These are phyloP conservation scores for Aspergillus costaricaensis DNA, from an alignment of 2,329 filamentous ascomycete genomes.

Conservation along the genomic window DNA sequence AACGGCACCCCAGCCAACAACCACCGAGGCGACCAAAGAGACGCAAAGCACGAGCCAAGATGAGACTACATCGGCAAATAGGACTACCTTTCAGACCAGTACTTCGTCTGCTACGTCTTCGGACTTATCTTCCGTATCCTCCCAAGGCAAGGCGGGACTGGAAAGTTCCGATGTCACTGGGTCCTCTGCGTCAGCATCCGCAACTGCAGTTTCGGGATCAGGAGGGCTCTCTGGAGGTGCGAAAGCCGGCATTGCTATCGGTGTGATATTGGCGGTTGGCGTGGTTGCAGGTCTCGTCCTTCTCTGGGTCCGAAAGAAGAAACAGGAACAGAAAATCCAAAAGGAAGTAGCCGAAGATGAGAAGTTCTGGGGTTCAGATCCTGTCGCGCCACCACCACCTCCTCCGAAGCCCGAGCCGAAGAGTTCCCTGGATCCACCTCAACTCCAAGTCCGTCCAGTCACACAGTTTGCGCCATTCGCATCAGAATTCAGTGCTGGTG, in stretches of 20 bases:
- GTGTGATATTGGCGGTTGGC: conserved; percentile 70
- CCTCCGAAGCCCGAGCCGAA: conserved; percentile 44
- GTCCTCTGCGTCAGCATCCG: conserved; percentile 27
- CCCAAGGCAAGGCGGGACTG: conserved; percentile 16
- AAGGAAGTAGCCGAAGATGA: conserved; percentile 60
- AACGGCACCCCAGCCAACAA: conserved; percentile 18
- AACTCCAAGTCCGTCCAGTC: conserved; percentile 79
- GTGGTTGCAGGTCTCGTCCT: conserved; percentile 68
- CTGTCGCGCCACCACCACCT: conserved; percentile 32
- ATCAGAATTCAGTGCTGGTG: conserved; percentile 50
- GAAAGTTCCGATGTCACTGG: conserved; percentile 20
- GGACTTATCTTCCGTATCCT: conserved; percentile 13
- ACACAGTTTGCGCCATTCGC: conserved; percentile 73
- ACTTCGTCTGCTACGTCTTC: conserved; percentile 18
- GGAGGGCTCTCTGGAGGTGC: conserved; percentile 47
- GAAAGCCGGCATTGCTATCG: conserved; percentile 84
- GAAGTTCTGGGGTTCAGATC: conserved; percentile 51
- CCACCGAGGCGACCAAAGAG: conserved; percentile 18
- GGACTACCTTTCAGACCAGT: conserved; percentile 26
- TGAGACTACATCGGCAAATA: conserved; percentile 10
- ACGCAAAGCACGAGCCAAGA: conserved; percentile 8
- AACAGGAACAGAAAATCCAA: conserved; percentile 54
- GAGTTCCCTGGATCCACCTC: conserved; percentile 62
- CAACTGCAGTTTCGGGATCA: conserved; percentile 29
- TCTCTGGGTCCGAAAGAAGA: conserved; percentile 74